Base-by-base conservation (phyloP, 371 early-diverging fungal species). In the Lichtheimia hyalospora region DNA sequence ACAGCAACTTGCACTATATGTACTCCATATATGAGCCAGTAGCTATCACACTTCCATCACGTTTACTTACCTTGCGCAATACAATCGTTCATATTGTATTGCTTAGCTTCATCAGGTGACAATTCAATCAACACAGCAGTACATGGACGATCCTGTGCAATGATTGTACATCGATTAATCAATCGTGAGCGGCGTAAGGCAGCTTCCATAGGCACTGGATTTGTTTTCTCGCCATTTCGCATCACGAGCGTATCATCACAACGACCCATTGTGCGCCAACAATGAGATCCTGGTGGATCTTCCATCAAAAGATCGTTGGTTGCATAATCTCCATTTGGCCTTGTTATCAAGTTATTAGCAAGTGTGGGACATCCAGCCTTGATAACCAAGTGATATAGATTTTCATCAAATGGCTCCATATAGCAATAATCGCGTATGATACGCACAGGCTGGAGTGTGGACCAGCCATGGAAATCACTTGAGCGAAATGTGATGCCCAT, bases 191-290 rank as follows among this genome's bases (percentile, higher is more conserved):
- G 42, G 5, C 63, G 63, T 6, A 79, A 64, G 1, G 54, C 50
- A 2, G n/a, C 52, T 61, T 79, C 79, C 58, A 79, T 73, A 2
- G 71, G 69, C 3, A 71, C 2, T 13, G 79, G 76, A 27, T 73
- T 75, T 1, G 72, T 70, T 57, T 79, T 79, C 58, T 79, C 76
- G 5, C 76, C 79, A 49, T 75, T 79, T 49, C 66, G 34, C 74
- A 75, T 71, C 18, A 70, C 54, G 10, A 75, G 41, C 0, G 65
- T 70, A 59, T 79, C 74, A 50, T 75, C 79, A 2, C 58, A 57
- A 13, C 79, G 66, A 12, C 79, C 71, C 5, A 58, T 7, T 21
- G 68, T 62, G 13, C 3, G 42, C 24, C 64, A 74, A 3, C 54
- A 67, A 3, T 61, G 64, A 6, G 65, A 52, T 13, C n/a, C 40